A percentile compares a stretch with the other conserved stretches of the same genome.
These are phyloP conservation scores for Amborella trichopoda DNA, from an alignment of 164 flowering plant species.

Conservation along the genomic window DNA sequence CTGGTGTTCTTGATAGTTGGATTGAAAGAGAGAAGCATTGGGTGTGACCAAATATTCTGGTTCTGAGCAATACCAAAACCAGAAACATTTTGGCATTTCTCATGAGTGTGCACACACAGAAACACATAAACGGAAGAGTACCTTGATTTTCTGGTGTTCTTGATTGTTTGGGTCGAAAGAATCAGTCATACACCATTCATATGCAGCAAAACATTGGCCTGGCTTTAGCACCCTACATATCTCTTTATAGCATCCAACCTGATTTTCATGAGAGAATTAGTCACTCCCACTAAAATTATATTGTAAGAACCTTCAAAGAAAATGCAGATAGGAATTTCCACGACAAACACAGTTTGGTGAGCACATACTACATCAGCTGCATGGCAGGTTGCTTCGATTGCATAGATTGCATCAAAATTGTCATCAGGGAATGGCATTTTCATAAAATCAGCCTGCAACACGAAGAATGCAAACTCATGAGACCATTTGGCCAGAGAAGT, in stretches of 20 bases:
- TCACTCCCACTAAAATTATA: too few relatives aligned
- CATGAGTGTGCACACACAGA: too few relatives aligned
- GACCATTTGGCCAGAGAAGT: too few relatives aligned
- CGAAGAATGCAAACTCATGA: too few relatives aligned
- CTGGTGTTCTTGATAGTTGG: too few relatives aligned
- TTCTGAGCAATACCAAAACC: too few relatives aligned
- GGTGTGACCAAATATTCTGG: too few relatives aligned
- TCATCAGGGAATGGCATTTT: constrained; percentile 88
- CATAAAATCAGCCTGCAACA: constrained; percentile 93
- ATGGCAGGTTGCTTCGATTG: constrained; percentile 99
- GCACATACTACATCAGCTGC: constrained; percentile 93
- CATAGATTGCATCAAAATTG: constrained; percentile 84
- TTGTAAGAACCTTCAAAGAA: background rate
- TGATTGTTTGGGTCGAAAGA: constrained; percentile 65
- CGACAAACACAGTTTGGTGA: background rate
- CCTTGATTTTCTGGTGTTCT: constrained; percentile 88
- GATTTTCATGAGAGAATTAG: constrained; percentile 4
- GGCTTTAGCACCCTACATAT: constrained; percentile 88
- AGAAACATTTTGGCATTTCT: too few relatives aligned
- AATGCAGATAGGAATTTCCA: too few relatives aligned
- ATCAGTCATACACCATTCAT: constrained; percentile 98
- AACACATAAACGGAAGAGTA: too few relatives aligned
- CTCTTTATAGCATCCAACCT: constrained; percentile 95
- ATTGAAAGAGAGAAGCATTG: too few relatives aligned
- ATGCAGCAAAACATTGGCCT: constrained; percentile 92